Evolutionary conservation across 2,329 filamentous ascomycete genomes (phyloP), one percentile per base, ranked within the genome.

Genomic region (Colletotrichum somersetense): DNA sequence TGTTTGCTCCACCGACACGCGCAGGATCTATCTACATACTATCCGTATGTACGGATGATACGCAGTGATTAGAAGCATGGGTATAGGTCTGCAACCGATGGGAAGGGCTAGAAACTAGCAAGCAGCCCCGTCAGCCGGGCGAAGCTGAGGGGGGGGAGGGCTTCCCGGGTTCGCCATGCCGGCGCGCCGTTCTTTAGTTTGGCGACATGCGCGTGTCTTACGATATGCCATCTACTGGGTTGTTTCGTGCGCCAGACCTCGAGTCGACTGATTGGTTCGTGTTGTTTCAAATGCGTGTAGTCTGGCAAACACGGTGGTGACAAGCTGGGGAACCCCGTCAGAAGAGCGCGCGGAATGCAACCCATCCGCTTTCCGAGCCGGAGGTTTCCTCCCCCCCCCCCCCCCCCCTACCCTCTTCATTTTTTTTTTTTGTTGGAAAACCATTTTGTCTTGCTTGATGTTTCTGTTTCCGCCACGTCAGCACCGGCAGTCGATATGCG

Each of bases 391-490:
- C 26, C 26, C 26, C 26, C 26, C 26, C 26, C 2, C 26, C 26
- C 26, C 26, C 26, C 26, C 26, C 26, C 26, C 2, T 3, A 1
- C 26, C 26, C 26, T 26, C 26, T 26, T 26, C 26, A 26, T 2
- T 30, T 30, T 30, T 30, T 3, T 30, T 30, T 30, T 30, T 30
- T 30, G 2, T 30, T 30, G 4, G 4, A 30, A 40, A 44, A 40
- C 33, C 16, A 38, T 38, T 11, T 11, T 38, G 26, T 26, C 58
- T 40, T 40, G 35, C 11, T 38, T 38, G 35, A 38, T 38, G 38
- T 59, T 55, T 55, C 35, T 5, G 20, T 56, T 56, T 16, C 38
- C 40, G 38, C 26, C 62, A 50, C 46, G 61, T 35, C 44, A 30
- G n/a, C 14, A 23, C 35, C 52, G 38, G 20, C 33, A n/a, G 61